Conservation (phyloP, 2,329 filamentous ascomycete species). For the Monosporascus sp. region DNA sequence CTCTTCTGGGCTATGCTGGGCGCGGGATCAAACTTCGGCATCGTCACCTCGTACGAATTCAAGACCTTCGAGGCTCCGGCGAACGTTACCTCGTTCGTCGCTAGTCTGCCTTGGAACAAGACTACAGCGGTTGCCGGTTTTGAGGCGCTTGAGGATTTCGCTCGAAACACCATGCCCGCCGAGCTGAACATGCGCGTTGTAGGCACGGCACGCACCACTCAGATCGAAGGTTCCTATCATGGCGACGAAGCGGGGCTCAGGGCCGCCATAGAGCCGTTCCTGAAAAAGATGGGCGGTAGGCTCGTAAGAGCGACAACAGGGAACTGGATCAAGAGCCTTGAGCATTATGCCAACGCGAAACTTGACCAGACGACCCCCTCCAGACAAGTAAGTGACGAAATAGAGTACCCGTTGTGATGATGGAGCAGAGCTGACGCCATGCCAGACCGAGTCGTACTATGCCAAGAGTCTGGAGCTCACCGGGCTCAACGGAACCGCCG, state of each 20-base stretch:
- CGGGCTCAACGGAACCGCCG: slow-evolving; percentile 28
- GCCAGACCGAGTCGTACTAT: slow-evolving; percentile 37
- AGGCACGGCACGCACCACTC: slow-evolving; percentile 27
- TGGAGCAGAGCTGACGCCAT: slow-evolving; percentile 5
- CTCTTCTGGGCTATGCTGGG: slow-evolving; percentile 29
- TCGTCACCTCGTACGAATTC: slow-evolving; percentile 25
- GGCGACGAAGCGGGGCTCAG: slow-evolving; percentile 30
- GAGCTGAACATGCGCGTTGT: slow-evolving; percentile 39
- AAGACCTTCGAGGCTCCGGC: slow-evolving; percentile 25
- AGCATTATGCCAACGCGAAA: slow-evolving; percentile 26
- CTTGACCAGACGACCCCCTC: slow-evolving; percentile 24
- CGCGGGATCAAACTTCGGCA: slow-evolving; percentile 28
- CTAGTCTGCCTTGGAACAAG: slow-evolving; percentile 20
- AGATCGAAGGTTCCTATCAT: slow-evolving; percentile 34
- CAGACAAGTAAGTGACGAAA: slow-evolving; percentile 19
- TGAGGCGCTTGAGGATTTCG: slow-evolving; percentile 37
- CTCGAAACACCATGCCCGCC: slow-evolving; percentile 28
- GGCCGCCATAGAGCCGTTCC: slow-evolving; percentile 27
- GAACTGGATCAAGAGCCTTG: slow-evolving; percentile 26
- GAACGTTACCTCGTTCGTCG: slow-evolving; percentile 26
- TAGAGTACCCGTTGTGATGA: neutral
- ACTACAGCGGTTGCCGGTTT: slow-evolving; percentile 32
- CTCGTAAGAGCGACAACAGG: slow-evolving; percentile 27
- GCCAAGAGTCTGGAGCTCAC: slow-evolving; percentile 36
- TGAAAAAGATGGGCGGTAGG: slow-evolving; percentile 27